A percentile compares a stretch with the other conserved stretches of the same genome.
phyloP scores from a whole-genome alignment of 1,139 yeast genomes.

The Pneumocystis sp. region DNA sequence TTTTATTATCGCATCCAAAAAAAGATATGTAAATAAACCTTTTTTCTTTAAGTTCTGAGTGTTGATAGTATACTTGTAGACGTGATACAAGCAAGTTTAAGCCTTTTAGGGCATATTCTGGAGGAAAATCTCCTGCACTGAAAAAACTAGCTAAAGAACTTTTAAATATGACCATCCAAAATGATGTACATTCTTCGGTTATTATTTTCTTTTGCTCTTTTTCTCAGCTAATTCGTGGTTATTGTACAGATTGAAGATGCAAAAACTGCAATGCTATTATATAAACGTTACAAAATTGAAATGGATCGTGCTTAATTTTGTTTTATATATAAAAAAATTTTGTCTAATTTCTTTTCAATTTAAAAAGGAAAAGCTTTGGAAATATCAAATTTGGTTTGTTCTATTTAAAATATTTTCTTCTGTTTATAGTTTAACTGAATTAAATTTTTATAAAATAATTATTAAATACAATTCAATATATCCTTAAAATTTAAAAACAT shows the following conservation, averaged over 20 bases:
- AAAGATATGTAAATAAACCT: conserved; percentile 25
- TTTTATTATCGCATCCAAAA: conserved; percentile 55
- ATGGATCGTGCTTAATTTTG: conserved; percentile 30
- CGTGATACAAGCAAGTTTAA: conserved; percentile 62
- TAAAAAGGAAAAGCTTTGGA: too few species aligned
- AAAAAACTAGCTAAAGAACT: conserved; percentile 48
- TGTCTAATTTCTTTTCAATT: too few species aligned
- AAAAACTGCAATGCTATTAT: conserved; percentile 67
- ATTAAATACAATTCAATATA: neutral
- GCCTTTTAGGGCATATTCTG: conserved; percentile 43
- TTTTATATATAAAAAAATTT: neutral
- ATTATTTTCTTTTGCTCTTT: neutral
- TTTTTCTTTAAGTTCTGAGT: neutral
- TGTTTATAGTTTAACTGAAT: neutral
- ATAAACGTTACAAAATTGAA: conserved; percentile 44
- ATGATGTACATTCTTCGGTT: conserved; percentile 67
- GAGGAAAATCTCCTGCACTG: conserved; percentile 58
- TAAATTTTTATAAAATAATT: neutral
- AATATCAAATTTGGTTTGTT: neutral
- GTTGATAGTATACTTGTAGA: neutral
- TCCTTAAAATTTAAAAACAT: neutral
- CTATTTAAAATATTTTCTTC: neutral
- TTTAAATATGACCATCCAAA: conserved; percentile 50
- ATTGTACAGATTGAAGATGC: conserved; percentile 49
- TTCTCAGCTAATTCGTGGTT: neutral